Evolutionary conservation across 2,329 filamentous ascomycete species (phyloP).

Genomic region (Aspergillus sp.): DNA sequence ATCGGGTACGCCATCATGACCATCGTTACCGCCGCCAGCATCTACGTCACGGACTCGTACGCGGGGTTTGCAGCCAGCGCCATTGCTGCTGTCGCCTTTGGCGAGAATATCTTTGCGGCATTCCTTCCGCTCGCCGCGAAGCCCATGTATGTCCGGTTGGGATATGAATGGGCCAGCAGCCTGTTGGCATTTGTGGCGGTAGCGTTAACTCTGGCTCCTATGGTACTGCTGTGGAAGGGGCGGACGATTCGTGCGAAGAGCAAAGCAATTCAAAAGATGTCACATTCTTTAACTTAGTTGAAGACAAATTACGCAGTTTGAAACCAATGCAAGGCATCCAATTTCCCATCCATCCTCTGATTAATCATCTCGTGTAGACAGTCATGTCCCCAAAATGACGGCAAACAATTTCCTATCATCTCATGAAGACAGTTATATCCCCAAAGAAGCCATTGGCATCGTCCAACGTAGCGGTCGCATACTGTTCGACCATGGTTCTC

Average conservation of each 20-base stretch:
- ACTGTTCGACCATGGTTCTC: conserved; percentile 20
- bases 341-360: background rate
- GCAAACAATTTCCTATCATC: background rate
- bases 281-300: background rate
- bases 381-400: conserved; percentile 17
- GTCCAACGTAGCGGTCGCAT: conserved; percentile 12
- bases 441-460: conserved; percentile 22
- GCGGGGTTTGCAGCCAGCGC: conserved; percentile 51
- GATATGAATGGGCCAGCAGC: conserved; percentile 41
- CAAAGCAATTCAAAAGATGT: conserved; percentile 9
- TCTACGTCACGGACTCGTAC: conserved; percentile 52
- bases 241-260: conserved; percentile 27
- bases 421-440: conserved; percentile 21
- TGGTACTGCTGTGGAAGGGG: conserved; percentile 39
- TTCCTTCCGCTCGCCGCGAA: conserved; percentile 44
- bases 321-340: background rate
- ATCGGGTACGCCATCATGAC: conserved; percentile 43
- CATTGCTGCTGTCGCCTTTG: conserved; percentile 46
- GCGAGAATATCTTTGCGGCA: conserved; percentile 45
- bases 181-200: conserved; percentile 41
- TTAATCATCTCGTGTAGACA: conserved; percentile 15
- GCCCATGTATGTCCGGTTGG: conserved; percentile 36
- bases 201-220: conserved; percentile 33
- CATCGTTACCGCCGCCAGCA: conserved; percentile 48
- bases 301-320: background rate